phyloP scores from a whole-genome alignment of 2,329 filamentous ascomycete species.

The Penicillium hordei region DNA sequence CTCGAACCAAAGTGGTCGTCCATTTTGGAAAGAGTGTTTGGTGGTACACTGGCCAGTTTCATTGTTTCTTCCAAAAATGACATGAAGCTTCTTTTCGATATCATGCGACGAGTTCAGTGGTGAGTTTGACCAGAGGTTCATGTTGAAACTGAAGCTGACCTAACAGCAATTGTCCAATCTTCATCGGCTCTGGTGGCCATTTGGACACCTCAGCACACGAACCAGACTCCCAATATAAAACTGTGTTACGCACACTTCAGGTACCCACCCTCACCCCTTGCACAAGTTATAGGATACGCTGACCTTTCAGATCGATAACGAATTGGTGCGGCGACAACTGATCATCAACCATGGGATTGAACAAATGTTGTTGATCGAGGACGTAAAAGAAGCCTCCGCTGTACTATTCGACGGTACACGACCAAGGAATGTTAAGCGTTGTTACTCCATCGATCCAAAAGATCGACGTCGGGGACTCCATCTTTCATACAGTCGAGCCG shows the following conservation, averaged over 20 bases:
- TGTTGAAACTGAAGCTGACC: neutral
- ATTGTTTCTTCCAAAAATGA: slow-evolving; percentile 77
- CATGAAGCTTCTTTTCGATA: slow-evolving; percentile 62
- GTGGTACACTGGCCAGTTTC: slow-evolving; percentile 70
- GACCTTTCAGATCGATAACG: slow-evolving; percentile 66
- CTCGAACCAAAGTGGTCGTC: slow-evolving; percentile 78
- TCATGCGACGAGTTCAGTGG: slow-evolving; percentile 64
- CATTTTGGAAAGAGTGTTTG: slow-evolving; percentile 75
- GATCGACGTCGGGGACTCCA: slow-evolving; percentile 63
- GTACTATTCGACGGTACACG: slow-evolving; percentile 65
- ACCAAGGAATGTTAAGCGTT: slow-evolving; percentile 71
- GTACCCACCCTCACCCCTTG: slow-evolving; percentile 33
- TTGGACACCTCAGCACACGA: slow-evolving; percentile 65
- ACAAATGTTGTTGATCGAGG: slow-evolving; percentile 74
- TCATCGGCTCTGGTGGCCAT: slow-evolving; percentile 62
- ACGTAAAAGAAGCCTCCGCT: slow-evolving; percentile 64
- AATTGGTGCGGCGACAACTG: slow-evolving; percentile 73
- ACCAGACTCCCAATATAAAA: slow-evolving; percentile 70
- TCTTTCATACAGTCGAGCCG: slow-evolving; percentile 53
- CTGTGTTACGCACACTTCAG: slow-evolving; percentile 73
- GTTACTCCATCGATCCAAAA: slow-evolving; percentile 62
- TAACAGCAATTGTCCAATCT: slow-evolving; percentile 55
- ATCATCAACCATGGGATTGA: slow-evolving; percentile 83
- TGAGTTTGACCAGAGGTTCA: slow-evolving; percentile 30
- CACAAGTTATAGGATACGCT: slow-evolving; percentile 11